Percentiles rank a stretch among this genome's conserved stretches.
Conservation (phyloP, 2,329 filamentous ascomycete species). For the Trichoderma sp. region DNA sequence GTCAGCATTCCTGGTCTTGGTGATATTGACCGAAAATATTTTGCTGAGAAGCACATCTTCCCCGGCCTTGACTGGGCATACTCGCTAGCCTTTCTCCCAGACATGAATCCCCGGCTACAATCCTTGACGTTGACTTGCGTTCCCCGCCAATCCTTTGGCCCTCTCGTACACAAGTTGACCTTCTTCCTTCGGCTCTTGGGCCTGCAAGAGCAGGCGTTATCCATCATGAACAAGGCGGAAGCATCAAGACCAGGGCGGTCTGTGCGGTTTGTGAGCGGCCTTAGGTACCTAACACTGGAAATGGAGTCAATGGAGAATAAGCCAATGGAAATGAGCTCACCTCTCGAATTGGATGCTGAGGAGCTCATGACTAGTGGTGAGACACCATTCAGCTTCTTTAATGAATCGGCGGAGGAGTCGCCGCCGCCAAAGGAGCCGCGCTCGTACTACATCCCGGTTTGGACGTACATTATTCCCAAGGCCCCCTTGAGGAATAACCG, state of each 20-base stretch:
- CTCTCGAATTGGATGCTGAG: conserved; percentile 42
- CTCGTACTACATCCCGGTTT: not conserved
- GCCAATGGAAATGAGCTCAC: conserved; percentile 6
- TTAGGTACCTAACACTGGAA: conserved; percentile 57
- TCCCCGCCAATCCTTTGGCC: conserved; percentile 55
- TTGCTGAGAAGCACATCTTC: conserved; percentile 49
- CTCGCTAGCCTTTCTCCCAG: conserved; percentile 51
- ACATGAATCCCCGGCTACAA: conserved; percentile 57
- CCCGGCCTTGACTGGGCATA: conserved; percentile 48
- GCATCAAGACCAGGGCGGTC: conserved; percentile 36
- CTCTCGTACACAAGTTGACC: conserved; percentile 49
- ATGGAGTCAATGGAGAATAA: conserved; percentile 48
- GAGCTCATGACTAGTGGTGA: conserved; percentile 44
- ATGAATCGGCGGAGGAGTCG: conserved; percentile 27
- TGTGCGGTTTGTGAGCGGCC: conserved; percentile 49
- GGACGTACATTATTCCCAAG: not conserved
- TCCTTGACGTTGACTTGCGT: conserved; percentile 56
- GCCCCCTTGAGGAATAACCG: not conserved
- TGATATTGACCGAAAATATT: conserved; percentile 38
- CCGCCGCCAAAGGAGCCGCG: not conserved
- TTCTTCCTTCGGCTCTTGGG: conserved; percentile 50
- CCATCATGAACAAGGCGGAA: conserved; percentile 28
- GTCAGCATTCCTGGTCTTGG: conserved; percentile 43
- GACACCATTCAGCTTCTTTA: conserved; percentile 49
- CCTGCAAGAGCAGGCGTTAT: conserved; percentile 51